Evolutionary conservation across 495 filamentous ascomycete species (phyloP).

Genomic region (Apiosordaria backusii): DNA sequence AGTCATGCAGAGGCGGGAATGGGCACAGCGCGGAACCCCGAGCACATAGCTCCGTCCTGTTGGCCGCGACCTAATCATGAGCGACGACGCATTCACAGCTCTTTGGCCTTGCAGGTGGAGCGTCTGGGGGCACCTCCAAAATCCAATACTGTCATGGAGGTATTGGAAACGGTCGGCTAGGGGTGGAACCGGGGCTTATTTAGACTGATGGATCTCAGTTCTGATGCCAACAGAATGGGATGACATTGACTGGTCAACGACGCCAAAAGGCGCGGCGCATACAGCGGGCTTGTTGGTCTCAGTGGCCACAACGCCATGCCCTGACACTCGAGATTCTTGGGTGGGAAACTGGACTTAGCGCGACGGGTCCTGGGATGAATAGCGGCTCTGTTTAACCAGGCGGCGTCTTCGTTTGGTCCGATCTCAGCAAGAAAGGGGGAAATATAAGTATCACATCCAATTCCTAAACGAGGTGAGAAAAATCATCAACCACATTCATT

Average conservation of each 20-base stretch:
- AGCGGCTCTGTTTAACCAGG: neutral
- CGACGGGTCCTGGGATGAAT: too few relatives aligned
- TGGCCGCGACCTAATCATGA: too few relatives aligned
- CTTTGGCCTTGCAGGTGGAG: too few relatives aligned
- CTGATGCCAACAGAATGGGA: neutral
- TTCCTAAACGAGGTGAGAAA: neutral
- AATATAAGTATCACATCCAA: neutral
- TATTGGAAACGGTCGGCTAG: neutral
- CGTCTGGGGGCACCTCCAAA: neutral
- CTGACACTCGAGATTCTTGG: too few relatives aligned
- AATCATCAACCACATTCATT: neutral
- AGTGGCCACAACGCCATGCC: too few relatives aligned
- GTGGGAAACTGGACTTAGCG: too few relatives aligned
- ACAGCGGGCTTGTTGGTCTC: too few relatives aligned
- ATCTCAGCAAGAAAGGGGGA: too few relatives aligned
- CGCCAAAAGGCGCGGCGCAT: neutral
- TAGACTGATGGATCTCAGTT: neutral
- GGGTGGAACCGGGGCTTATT: neutral
- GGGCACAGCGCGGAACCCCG: too few relatives aligned
- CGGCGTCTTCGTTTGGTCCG: neutral
- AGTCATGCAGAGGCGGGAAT: too few relatives aligned
- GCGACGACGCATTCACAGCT: neutral
- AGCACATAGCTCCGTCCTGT: too few relatives aligned
- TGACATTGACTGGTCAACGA: neutral
- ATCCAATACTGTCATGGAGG: neutral